These are phyloP conservation scores for Ogataea polymorpha DNA, from an alignment of 805 yeast genomes.

Conservation along the genomic window DNA sequence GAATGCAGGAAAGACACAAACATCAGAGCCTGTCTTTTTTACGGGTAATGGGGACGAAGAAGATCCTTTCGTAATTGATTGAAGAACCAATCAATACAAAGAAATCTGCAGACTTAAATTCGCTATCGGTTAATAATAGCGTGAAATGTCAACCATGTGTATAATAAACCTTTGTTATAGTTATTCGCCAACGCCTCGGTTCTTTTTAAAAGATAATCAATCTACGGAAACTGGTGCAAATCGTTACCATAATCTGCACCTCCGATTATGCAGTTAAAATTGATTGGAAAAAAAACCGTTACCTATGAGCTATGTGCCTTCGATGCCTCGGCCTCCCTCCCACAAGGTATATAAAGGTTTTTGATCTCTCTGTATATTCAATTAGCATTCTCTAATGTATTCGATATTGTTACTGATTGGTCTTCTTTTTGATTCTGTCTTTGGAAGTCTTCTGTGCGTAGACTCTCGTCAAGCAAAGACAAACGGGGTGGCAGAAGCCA, in stretches of 20 bases:
- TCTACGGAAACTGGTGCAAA: neutral
- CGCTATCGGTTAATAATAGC: too few species aligned
- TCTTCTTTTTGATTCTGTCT: conserved; percentile 1
- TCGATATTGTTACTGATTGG: neutral
- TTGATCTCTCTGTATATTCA: neutral
- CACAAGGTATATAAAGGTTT: neutral
- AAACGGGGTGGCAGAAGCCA: conserved; percentile 29
- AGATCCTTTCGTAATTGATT: conserved; percentile 33
- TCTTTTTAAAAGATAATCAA: neutral
- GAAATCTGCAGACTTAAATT: neutral
- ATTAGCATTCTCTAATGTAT: neutral
- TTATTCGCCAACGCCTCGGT: neutral
- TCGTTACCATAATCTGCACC: neutral
- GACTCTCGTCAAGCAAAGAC: conserved; percentile 27
- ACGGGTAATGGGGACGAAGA: conserved; percentile 32
- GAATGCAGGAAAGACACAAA: neutral
- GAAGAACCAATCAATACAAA: neutral
- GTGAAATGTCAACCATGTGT: too few species aligned
- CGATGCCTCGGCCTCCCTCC: neutral
- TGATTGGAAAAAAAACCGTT: neutral
- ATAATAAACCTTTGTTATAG: too few species aligned
- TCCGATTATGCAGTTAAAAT: neutral
- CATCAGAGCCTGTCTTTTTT: conserved; percentile 25
- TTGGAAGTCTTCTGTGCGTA: conserved; percentile 20
- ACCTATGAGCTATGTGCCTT: neutral